A percentile compares a stretch with the other conserved stretches of the same genome.
These are phyloP conservation scores for Farysia itapuensis DNA, from an alignment of 1,284 basidiomycete species.

Conservation along the genomic window DNA sequence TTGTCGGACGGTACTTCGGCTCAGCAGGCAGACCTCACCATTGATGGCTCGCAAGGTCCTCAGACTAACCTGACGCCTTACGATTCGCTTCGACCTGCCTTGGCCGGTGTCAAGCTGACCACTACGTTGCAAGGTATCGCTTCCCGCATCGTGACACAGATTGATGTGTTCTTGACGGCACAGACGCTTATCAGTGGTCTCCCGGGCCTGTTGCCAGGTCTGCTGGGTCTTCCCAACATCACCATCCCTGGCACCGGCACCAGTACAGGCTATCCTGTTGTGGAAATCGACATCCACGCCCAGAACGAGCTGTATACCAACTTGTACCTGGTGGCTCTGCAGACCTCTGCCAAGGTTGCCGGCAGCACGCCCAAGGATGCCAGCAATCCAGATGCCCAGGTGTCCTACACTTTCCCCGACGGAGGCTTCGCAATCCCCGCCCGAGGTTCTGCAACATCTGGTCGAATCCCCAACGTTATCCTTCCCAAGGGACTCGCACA, in stretches of 20 bases:
- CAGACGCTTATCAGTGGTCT: conserved; percentile 22
- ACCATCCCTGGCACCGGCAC: no score
- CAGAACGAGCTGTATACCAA: conserved; percentile 28
- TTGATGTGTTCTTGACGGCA: conserved; percentile 38
- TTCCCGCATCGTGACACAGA: conserved; percentile 33
- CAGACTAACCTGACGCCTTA: conserved; percentile 66
- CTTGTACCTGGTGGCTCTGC: conserved; percentile 24
- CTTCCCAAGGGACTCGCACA: conserved; percentile 35
- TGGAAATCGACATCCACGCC: conserved; percentile 28
- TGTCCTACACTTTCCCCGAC: conserved; percentile 36
- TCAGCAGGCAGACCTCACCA: conserved; percentile 12
- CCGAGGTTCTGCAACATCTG: conserved; percentile 12
- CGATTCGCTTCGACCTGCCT: conserved; percentile 67
- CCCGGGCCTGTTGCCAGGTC: conserved; percentile 8
- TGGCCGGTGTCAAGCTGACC: conserved; percentile 66
- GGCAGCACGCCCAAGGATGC: conserved; percentile 17
- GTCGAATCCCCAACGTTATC: conserved; percentile 29
- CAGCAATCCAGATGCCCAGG: conserved; percentile 11
- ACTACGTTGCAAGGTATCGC: conserved; percentile 65
- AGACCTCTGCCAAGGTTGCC: conserved; percentile 18
- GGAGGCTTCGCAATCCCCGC: conserved; percentile 3
- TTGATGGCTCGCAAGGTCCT: conserved; percentile 24
- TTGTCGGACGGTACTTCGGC: conserved; percentile 10
- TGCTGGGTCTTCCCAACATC: conserved; percentile 1
- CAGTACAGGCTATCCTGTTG: conserved; percentile 6